Conservation (phyloP, 768 basidiomycete species). For the Naematelia encephala region DNA sequence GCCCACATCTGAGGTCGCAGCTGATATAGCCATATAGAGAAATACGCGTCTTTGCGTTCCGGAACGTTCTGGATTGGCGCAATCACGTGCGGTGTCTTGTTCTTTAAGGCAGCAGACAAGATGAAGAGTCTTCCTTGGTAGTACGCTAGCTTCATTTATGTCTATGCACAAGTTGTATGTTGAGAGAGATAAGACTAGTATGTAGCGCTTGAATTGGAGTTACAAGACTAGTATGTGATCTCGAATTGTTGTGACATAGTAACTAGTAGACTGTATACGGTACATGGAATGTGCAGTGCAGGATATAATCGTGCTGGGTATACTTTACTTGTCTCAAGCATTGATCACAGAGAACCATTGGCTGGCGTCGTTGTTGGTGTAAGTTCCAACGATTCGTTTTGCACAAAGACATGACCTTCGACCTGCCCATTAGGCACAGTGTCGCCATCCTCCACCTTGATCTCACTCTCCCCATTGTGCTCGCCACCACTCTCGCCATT, state of each 20-base stretch:
- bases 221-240: no score
- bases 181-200: background rate
- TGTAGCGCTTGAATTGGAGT: no score
- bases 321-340: background rate
- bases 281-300: no score
- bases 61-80: conserved; percentile 6
- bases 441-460: background rate
- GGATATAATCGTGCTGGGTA: background rate
- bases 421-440: background rate
- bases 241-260: no score
- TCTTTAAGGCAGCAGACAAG: conserved; percentile 11
- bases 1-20: background rate
- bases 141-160: no score
- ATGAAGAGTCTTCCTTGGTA: conserved; percentile 13
- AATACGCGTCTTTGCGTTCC: conserved; percentile 14
- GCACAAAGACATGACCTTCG: background rate
- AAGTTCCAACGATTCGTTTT: no score
- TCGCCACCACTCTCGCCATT: background rate
- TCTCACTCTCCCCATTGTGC: background rate
- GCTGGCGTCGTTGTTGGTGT: background rate
- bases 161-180: no score
- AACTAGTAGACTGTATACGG: no score
- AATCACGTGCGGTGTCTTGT: conserved; percentile 6
- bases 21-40: conserved; percentile 10
- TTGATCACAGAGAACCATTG: background rate